phyloP scores from a whole-genome alignment of 495 filamentous ascomycete genomes.

The Melanomma pulvis-pyrius region DNA sequence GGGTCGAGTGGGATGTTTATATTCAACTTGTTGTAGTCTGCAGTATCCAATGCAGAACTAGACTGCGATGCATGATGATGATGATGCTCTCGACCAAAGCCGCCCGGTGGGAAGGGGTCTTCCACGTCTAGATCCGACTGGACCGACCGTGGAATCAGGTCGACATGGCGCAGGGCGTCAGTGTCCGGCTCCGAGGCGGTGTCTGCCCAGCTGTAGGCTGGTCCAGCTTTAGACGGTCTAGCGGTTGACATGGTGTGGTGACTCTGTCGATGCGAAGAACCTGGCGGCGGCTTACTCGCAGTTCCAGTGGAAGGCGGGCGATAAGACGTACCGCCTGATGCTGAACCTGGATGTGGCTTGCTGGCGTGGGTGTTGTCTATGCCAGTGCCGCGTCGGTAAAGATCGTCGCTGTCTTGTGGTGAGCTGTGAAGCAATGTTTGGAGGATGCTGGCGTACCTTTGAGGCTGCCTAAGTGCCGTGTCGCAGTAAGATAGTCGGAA shows the following conservation, averaged over 20 bases:
- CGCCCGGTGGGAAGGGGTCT: background rate
- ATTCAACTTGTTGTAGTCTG: conserved; percentile 8
- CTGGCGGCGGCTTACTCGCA: background rate
- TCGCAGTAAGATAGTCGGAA: conserved; percentile 25
- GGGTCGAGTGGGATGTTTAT: conserved; percentile 22
- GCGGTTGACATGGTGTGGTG: background rate
- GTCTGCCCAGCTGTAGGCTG: conserved; percentile 4
- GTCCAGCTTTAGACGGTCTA: background rate
- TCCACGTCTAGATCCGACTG: background rate
- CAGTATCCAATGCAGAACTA: conserved; percentile 1
- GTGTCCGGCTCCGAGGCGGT: background rate
- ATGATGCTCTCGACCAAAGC: background rate
- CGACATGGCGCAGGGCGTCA: background rate
- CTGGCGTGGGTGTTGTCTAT: background rate
- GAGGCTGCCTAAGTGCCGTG: conserved; percentile 12
- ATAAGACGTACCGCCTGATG: background rate
- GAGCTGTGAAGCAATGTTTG: background rate
- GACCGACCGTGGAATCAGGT: conserved; percentile 21
- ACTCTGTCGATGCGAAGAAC: background rate
- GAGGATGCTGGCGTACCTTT: background rate
- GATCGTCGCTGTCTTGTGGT: background rate
- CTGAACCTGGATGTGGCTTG: background rate
- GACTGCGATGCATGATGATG: conserved; percentile 2
- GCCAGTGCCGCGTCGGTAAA: background rate
- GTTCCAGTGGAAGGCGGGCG: background rate